phyloP scores from a whole-genome alignment of 495 filamentous ascomycete genomes.

The Lophiostoma macrostomum region DNA sequence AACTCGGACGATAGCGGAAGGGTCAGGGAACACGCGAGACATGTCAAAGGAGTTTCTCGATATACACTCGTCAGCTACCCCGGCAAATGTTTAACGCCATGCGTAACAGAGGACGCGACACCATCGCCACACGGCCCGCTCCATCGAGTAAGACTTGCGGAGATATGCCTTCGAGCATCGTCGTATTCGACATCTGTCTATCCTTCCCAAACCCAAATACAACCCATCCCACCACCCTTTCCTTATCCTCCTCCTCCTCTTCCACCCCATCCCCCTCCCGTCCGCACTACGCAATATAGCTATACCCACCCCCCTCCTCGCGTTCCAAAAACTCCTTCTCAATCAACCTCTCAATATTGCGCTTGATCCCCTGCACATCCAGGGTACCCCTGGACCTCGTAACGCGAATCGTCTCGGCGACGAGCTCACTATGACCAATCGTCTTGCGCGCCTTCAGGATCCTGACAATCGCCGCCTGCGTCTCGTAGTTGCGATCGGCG shows the following conservation, averaged over 20 bases:
- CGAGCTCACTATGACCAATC: slow-evolving; percentile 77
- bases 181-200: no score
- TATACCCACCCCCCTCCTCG: slow-evolving; percentile 70
- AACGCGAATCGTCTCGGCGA: slow-evolving; percentile 82
- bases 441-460: slow-evolving; percentile 95
- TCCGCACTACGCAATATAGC: slow-evolving; percentile 73
- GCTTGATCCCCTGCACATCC: slow-evolving; percentile 84
- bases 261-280: background rate
- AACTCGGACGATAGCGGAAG: no score
- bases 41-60: no score
- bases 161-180: no score
- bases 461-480: slow-evolving; percentile 91
- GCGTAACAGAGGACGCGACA: no score
- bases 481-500: slow-evolving; percentile 89
- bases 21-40: no score
- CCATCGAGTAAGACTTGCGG: no score
- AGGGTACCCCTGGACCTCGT: slow-evolving; percentile 81
- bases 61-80: no score
- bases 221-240: no score
- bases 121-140: no score
- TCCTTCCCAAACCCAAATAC: no score
- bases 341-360: slow-evolving; percentile 96
- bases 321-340: slow-evolving; percentile 96
- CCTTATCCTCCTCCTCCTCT: background rate
- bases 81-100: no score